These are phyloP conservation scores for Trypanosoma boissoni DNA, from an alignment of 208 protist species.

Conservation along the genomic window DNA sequence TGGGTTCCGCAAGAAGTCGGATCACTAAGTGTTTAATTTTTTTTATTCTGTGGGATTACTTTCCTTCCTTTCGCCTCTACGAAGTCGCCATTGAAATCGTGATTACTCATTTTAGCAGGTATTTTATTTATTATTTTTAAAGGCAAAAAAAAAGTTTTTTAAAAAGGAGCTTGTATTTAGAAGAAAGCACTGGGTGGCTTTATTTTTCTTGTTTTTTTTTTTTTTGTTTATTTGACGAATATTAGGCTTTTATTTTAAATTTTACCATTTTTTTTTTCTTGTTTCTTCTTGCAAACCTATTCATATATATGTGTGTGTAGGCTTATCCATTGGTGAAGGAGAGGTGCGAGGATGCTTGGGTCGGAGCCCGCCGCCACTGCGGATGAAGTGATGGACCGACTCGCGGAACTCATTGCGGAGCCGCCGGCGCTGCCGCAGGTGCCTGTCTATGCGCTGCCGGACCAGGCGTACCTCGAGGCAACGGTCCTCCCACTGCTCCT, in stretches of 20 bases:
- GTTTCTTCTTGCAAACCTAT: no score
- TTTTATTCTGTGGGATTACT: no score
- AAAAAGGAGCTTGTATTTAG: neutral
- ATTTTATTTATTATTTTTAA: neutral
- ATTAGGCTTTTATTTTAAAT: no score
- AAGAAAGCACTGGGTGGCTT: neutral
- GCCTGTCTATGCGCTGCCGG: constrained; percentile 68
- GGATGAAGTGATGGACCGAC: constrained; percentile 11
- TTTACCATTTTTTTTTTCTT: no score
- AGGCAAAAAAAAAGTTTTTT: neutral
- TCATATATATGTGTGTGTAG: no score
- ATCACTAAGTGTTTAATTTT: no score
- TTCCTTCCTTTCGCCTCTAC: no score
- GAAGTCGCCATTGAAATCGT: no score
- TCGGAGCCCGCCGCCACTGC: neutral
- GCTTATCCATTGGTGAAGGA: no score
- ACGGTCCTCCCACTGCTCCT: constrained; percentile 77
- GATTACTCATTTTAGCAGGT: constrained; percentile 6
- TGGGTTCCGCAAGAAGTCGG: constrained; percentile 94
- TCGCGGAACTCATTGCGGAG: constrained; percentile 22
- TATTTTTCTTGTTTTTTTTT: constrained; percentile 18
- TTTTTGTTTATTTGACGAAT: constrained; percentile 2
- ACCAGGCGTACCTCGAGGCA: constrained; percentile 72
- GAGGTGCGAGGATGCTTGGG: constrained; percentile 1
- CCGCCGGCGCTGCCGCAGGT: constrained; percentile 17